Evolutionary conservation across 495 filamentous ascomycete species (phyloP).

Genomic region (Barbatosphaeria neglecta): DNA sequence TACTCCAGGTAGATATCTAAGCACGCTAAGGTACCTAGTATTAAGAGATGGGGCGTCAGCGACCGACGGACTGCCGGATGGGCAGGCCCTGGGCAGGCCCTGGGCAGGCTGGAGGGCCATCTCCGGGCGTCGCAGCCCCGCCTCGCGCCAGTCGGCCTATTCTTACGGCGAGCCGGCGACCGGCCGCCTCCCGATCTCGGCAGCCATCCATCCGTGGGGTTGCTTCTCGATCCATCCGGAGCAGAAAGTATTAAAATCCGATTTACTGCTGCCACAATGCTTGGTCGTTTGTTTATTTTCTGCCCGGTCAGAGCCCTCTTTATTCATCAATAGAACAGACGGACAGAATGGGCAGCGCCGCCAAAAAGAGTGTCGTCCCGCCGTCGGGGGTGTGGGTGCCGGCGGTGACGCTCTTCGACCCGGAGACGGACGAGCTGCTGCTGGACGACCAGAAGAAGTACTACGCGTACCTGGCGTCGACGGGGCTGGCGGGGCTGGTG

Average conservation of each 20-base stretch:
- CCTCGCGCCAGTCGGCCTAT: neutral
- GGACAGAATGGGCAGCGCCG: neutral
- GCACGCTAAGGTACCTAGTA: too few species aligned
- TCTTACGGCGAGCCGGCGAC: neutral
- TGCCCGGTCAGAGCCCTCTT: too few species aligned
- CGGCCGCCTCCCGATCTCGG: neutral
- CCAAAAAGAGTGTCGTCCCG: constrained; percentile 16
- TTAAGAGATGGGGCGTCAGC: too few species aligned
- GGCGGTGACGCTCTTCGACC: constrained; percentile 44
- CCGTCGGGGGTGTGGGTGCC: constrained; percentile 32
- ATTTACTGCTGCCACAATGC: too few species aligned
- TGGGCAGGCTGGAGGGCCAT: too few species aligned
- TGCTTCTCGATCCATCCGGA: too few species aligned
- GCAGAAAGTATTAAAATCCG: too few species aligned
- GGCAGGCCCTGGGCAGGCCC: too few species aligned
- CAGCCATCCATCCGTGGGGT: neutral
- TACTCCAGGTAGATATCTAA: too few species aligned
- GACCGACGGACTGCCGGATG: too few species aligned
- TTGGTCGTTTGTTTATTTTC: too few species aligned
- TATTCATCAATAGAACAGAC: too few species aligned
- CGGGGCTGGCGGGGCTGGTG: constrained; percentile 46
- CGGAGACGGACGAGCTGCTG: constrained; percentile 38
- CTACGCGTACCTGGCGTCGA: constrained; percentile 42
- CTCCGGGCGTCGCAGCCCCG: neutral
- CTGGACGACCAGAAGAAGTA: constrained; percentile 37